phyloP scores from a whole-genome alignment of 306 rosid species.

The Astragalus glycyphyllos region DNA sequence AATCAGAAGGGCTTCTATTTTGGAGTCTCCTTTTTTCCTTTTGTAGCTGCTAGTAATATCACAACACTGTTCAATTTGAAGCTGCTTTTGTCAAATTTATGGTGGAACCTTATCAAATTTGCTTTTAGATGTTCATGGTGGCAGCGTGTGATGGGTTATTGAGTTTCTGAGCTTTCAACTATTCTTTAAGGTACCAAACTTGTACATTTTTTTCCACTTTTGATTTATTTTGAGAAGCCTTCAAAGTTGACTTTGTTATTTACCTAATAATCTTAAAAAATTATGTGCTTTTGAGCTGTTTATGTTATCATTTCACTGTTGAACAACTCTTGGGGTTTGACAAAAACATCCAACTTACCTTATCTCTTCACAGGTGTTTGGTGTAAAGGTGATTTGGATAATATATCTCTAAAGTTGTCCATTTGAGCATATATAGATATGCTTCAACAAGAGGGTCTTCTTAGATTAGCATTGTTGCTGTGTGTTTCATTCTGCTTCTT shows the following conservation, averaged over 20 bases:
- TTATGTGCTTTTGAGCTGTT: slow-evolving; percentile 31
- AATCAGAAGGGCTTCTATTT: slow-evolving; percentile 26
- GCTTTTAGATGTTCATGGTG: slow-evolving; percentile 38
- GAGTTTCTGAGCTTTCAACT: slow-evolving; percentile 49
- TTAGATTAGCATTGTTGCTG: slow-evolving; percentile 47
- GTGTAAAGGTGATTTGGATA: slow-evolving; percentile 35
- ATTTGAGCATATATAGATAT: slow-evolving; percentile 47
- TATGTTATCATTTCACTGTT: slow-evolving; percentile 14
- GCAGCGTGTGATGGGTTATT: slow-evolving; percentile 47
- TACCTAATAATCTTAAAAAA: slow-evolving; percentile 42
- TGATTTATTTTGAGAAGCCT: slow-evolving; percentile 20
- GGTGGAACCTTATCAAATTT: slow-evolving; percentile 38
- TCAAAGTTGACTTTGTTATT: slow-evolving; percentile 30
- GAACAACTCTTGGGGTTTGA: slow-evolving; percentile 17
- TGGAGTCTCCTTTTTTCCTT: slow-evolving; percentile 15
- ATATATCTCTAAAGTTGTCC: slow-evolving; percentile 30
- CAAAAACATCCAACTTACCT: slow-evolving; percentile 26
- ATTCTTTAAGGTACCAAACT: slow-evolving; percentile 55
- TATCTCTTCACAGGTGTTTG: slow-evolving; percentile 36
- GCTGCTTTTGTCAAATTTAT: slow-evolving; percentile 32
- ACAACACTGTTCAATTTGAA: too few species aligned
- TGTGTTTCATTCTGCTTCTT: slow-evolving; percentile 51
- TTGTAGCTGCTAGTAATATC: too few species aligned
- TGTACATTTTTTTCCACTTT: slow-evolving; percentile 29
- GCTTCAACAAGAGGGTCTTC: slow-evolving; percentile 55